phyloP scores from a whole-genome alignment of 208 protist species.

The Balamuthia mandrillaris region DNA sequence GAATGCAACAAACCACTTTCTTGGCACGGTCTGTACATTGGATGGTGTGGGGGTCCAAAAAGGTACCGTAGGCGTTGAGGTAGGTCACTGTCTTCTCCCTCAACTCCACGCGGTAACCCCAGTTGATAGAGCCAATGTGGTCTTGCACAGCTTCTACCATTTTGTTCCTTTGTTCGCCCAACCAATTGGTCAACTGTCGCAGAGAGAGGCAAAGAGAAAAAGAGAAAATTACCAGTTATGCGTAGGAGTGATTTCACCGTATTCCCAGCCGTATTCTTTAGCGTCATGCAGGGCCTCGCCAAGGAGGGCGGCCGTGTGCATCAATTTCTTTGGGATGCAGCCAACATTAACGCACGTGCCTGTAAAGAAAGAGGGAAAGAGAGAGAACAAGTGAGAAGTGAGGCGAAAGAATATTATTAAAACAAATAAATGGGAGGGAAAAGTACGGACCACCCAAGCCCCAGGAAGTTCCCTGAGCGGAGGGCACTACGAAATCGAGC shows the following conservation, averaged over 20 bases:
- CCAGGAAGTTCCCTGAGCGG: conserved; percentile 75
- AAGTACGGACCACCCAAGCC: conserved; percentile 66
- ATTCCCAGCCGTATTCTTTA: conserved; percentile 54
- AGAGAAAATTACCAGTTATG: neutral
- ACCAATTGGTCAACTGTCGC: neutral
- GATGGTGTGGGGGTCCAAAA: conserved; percentile 72
- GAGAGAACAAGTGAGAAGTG: neutral
- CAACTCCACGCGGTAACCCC: conserved; percentile 70
- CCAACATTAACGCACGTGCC: conserved; percentile 79
- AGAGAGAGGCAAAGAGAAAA: neutral
- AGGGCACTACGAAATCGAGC: conserved; percentile 79
- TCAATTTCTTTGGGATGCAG: conserved; percentile 83
- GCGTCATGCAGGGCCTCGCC: conserved; percentile 59
- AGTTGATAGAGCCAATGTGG: conserved; percentile 78
- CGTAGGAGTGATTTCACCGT: neutral
- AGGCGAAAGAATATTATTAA: neutral
- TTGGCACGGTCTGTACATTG: conserved; percentile 47
- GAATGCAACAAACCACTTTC: conserved; percentile 16
- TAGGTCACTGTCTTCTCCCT: conserved; percentile 67
- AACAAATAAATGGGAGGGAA: neutral
- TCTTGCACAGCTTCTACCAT: conserved; percentile 66
- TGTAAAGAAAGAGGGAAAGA: neutral
- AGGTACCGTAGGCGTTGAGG: conserved; percentile 67
- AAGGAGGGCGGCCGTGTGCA: conserved; percentile 70
- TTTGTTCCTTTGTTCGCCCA: conserved; percentile 12